Conservation (phyloP, 345 rosid genomes). For the Microcos paniculata region DNA sequence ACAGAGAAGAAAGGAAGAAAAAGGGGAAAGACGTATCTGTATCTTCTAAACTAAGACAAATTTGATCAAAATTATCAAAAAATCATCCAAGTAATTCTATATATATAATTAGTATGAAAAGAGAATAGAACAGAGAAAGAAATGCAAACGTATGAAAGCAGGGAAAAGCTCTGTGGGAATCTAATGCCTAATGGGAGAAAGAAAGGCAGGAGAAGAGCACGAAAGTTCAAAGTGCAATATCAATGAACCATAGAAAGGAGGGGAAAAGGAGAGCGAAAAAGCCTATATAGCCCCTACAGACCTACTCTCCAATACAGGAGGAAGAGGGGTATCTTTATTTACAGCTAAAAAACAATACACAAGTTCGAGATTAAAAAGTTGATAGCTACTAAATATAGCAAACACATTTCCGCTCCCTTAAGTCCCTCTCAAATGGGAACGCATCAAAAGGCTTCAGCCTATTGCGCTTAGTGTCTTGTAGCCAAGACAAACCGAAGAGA, state of each 20-base stretch:
- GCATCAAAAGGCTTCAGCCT: not conserved
- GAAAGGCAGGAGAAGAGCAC: too few relatives aligned
- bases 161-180: not conserved
- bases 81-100: too few relatives aligned
- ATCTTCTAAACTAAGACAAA: too few relatives aligned
- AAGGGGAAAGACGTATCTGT: too few relatives aligned
- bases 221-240: slow-evolving; percentile 30
- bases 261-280: not conserved
- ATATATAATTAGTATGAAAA: not conserved
- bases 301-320: slow-evolving; percentile 6
- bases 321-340: slow-evolving; percentile 13
- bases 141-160: not conserved
- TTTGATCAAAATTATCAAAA: too few relatives aligned
- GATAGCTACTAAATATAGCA: slow-evolving; percentile 27
- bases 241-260: not conserved
- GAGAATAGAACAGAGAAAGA: not conserved
- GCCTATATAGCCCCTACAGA: not conserved
- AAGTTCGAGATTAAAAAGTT: slow-evolving; percentile 11
- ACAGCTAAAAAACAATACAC: not conserved
- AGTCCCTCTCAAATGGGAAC: slow-evolving; percentile 32
- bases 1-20: too few relatives aligned
- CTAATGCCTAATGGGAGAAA: not conserved
- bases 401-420: slow-evolving; percentile 13
- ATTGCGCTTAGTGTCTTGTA: not conserved
- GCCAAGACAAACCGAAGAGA: not conserved